phyloP scores from a whole-genome alignment of 495 filamentous ascomycete species.

The Penicillium cosmopolitanum region DNA sequence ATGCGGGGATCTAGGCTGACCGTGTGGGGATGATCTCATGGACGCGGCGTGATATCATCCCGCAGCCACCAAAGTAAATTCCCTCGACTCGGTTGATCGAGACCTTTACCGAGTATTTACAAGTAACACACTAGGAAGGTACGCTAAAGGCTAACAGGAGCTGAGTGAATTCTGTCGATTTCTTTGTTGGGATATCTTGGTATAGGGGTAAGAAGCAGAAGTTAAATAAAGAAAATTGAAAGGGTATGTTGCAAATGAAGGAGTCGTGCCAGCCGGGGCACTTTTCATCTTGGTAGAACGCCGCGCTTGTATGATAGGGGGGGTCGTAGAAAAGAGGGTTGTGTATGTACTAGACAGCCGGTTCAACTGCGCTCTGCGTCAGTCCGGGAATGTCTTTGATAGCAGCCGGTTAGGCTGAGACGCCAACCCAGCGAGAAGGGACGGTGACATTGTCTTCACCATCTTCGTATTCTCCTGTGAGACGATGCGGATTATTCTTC shows the following conservation, averaged over 20 bases:
- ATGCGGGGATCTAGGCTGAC: conserved; percentile 15
- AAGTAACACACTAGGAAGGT: not conserved
- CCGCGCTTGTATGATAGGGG: conserved; percentile 30
- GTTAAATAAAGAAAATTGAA: conserved; percentile 4
- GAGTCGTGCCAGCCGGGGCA: conserved; percentile 24
- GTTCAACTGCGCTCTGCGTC: conserved; percentile 23
- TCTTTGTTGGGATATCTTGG: conserved; percentile 4
- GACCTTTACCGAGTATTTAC: conserved; percentile 13
- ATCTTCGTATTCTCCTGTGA: conserved; percentile 37
- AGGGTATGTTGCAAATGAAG: conserved; percentile 26
- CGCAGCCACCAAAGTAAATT: conserved; percentile 10
- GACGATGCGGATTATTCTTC: conserved; percentile 45
- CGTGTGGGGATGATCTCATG: conserved; percentile 26
- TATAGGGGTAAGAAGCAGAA: conserved; percentile 1
- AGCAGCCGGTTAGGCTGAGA: conserved; percentile 31
- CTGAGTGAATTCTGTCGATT: conserved; percentile 1
- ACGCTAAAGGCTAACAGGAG: not conserved
- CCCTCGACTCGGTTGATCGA: conserved; percentile 3
- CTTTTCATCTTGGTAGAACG: conserved; percentile 26
- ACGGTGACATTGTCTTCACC: conserved; percentile 39
- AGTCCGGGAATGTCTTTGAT: conserved; percentile 2
- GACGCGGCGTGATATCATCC: conserved; percentile 28
- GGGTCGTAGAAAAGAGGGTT: conserved; percentile 13
- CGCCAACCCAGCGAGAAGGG: conserved; percentile 47
- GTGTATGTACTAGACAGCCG: conserved; percentile 22